phyloP scores from a whole-genome alignment of 352 stramenopile genomes.

The Globisporangium canariense region DNA sequence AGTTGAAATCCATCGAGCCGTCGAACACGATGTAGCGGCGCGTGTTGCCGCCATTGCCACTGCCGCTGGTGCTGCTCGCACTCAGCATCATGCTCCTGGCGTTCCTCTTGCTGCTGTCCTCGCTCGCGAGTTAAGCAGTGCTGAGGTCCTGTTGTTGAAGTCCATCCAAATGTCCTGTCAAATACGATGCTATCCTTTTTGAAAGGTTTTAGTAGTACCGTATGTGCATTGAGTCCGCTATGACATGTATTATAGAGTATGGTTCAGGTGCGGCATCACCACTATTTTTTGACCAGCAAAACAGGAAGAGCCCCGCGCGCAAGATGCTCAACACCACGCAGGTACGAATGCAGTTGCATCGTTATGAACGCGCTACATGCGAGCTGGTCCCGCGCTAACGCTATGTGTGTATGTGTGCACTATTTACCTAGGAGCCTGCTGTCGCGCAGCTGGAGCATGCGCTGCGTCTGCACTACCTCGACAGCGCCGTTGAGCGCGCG shows the following conservation, averaged over 20 bases:
- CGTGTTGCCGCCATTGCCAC: conserved; percentile 14
- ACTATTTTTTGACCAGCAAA: conserved; percentile 1
- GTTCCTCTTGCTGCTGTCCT: conserved; percentile 5
- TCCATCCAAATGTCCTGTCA: not conserved
- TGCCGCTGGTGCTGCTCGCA: conserved; percentile 16
- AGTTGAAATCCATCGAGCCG: conserved; percentile 38
- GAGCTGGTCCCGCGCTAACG: not conserved
- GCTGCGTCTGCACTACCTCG: conserved; percentile 59
- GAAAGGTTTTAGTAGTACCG: not conserved
- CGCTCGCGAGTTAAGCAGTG: no score
- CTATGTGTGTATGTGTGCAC: not conserved
- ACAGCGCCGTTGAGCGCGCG: conserved; percentile 53
- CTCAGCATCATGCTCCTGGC: conserved; percentile 1
- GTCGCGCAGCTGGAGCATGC: conserved; percentile 26
- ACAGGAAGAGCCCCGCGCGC: not conserved
- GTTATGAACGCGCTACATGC: not conserved
- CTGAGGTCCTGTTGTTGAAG: not conserved
- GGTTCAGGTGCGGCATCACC: not conserved
- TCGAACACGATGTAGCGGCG: conserved; percentile 31
- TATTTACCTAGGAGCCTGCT: not conserved
- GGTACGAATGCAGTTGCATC: not conserved
- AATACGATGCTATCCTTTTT: not conserved
- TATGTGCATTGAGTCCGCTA: no score
- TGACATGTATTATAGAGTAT: no score
- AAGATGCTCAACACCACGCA: conserved; percentile 4